Base-by-base conservation (phyloP, 768 basidiomycete genomes). In the Agrocybe praecox region DNA sequence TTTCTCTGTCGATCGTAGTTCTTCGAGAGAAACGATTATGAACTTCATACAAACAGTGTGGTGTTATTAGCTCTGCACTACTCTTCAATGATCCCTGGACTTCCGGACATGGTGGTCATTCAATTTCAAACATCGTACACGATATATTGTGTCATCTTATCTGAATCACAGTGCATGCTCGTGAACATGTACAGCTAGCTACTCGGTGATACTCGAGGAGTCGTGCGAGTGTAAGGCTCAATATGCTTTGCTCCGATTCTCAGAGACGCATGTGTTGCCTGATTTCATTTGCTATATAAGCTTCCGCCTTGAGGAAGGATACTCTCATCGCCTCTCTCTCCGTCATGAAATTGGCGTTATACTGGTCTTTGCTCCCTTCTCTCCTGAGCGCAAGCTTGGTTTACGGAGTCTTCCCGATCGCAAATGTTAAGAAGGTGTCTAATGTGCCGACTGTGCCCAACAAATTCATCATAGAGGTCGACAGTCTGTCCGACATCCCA, bases 391-490 rank as follows among this genome's bases (percentile, higher is more conserved):
- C 69, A 24, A 56, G 65, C 44, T 64, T 63, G 18, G 69, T 66
- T 8, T 62, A 67, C 21, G 73, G 68, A 36, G 65, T 66, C 26
- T 58, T 70, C 49, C 69, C 76, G 6, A 66, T 79, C 52, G 77
- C 77, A 18, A 65, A 63, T 54, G 69, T 81, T 52, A 68, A 76
- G 64, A 71, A 67, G 49, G 71, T 66, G 14, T 71, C 74, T 10
- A 77, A 74, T 45, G 57, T 74, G 17, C 69, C 71, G 14, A 72
- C 66, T 49, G 69, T 82, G 12, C 71, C 79, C 11, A 81, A 83
- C 66, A 79, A 77, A 57, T 86, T 82, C 61, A 83, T 87, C 53
- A 74, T 87, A 52, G 85, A 87, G 61, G 76, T 86, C 17, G 80
- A 83, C 49, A 62, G 59, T 43, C 36, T 71, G 40, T 71, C 76